phyloP scores from a whole-genome alignment of 345 rosid species.

The Zanthoxylum bungeanum region DNA sequence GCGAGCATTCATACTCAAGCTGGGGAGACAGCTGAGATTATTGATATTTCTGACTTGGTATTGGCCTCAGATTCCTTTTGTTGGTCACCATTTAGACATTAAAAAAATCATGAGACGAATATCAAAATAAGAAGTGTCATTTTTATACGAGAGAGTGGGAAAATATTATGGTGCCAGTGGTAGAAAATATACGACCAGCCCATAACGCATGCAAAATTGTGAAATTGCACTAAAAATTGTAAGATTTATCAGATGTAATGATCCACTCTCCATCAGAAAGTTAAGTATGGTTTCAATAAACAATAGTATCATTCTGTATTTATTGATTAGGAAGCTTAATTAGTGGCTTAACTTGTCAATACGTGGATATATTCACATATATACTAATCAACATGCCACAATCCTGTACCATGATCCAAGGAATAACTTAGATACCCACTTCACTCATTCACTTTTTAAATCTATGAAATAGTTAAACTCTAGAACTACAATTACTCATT shows the following conservation, averaged over 20 bases:
- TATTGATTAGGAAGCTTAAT: no score
- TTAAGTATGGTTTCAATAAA: background rate
- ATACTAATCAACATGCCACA: background rate
- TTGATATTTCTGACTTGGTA: background rate
- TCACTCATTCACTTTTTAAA: background rate
- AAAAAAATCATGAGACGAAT: background rate
- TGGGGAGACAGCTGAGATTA: background rate
- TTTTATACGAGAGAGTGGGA: no score
- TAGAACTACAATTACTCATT: background rate
- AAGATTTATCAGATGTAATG: background rate
- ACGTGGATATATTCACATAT: no score
- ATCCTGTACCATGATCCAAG: background rate
- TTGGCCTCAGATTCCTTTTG: background rate
- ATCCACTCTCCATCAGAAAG: background rate
- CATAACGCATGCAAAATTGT: constrained; percentile 14
- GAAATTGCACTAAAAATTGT: background rate
- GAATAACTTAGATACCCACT: no score
- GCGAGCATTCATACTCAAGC: background rate
- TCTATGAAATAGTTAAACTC: background rate
- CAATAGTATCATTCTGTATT: background rate
- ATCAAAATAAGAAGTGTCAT: no score
- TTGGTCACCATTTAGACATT: background rate
- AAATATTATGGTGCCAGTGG: constrained; percentile 14
- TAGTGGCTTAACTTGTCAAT: no score
- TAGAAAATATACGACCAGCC: constrained; percentile 16